phyloP scores from a whole-genome alignment of 768 basidiomycete species.

The Suillus tomentosus region DNA sequence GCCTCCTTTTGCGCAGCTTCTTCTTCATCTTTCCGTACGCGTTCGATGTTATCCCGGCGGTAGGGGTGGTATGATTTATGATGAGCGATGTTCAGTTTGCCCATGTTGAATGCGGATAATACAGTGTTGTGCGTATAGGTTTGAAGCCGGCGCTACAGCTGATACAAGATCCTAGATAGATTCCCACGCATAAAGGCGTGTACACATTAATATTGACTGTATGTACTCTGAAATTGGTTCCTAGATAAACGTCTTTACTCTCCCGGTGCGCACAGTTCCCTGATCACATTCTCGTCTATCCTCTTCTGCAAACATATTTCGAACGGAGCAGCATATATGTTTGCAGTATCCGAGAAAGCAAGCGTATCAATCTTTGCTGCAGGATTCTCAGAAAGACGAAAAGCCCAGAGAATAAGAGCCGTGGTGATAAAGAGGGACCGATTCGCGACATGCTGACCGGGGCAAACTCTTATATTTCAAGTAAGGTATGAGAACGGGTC shows the following conservation, averaged over 20 bases:
- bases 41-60: slow-evolving; percentile 80
- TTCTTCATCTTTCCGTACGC: slow-evolving; percentile 79
- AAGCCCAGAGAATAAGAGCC: slow-evolving; percentile 63
- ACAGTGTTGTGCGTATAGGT: slow-evolving; percentile 28
- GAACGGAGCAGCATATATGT: slow-evolving; percentile 60
- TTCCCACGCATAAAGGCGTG: background rate
- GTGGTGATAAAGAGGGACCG: slow-evolving; percentile 62
- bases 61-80: slow-evolving; percentile 93
- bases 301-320: slow-evolving; percentile 53
- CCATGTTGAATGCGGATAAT: slow-evolving; percentile 46
- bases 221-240: background rate
- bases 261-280: background rate
- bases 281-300: slow-evolving; percentile 13
- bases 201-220: no score
- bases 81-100: slow-evolving; percentile 86
- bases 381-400: slow-evolving; percentile 51
- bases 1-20: slow-evolving; percentile 68
- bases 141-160: background rate
- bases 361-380: slow-evolving; percentile 56
- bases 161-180: background rate
- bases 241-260: background rate
- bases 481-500: background rate
- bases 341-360: slow-evolving; percentile 61
- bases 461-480: slow-evolving; percentile 52
- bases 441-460: slow-evolving; percentile 48